phyloP scores from a whole-genome alignment of 1,284 basidiomycete genomes.

The Termitomyces sp. region DNA sequence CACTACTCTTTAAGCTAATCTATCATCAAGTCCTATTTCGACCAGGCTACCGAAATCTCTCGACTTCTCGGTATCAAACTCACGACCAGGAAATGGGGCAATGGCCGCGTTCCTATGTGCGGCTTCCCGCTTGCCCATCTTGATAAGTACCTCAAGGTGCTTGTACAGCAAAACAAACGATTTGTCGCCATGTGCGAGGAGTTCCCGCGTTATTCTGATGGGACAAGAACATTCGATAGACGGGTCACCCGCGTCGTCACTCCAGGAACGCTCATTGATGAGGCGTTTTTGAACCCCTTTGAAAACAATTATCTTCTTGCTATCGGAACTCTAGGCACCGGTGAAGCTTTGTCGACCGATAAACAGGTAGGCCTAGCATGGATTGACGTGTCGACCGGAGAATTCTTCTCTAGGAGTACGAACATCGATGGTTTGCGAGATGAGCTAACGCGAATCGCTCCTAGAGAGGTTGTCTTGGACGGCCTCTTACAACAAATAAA shows the following conservation, averaged over 20 bases:
- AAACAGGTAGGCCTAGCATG: constrained; percentile 68
- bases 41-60: constrained; percentile 80
- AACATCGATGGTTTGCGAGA: constrained; percentile 62
- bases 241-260: constrained; percentile 84
- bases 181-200: constrained; percentile 94
- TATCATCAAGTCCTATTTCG: constrained; percentile 78
- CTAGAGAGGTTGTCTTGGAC: constrained; percentile 79
- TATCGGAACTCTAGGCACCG: constrained; percentile 31
- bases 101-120: constrained; percentile 70
- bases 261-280: constrained; percentile 89
- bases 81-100: constrained; percentile 68
- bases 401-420: constrained; percentile 76
- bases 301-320: constrained; percentile 89
- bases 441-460: constrained; percentile 78
- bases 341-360: constrained; percentile 13
- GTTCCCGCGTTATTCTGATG: constrained; percentile 49
- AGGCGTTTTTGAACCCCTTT: constrained; percentile 77
- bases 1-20: neutral
- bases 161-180: constrained; percentile 77
- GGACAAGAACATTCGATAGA: constrained; percentile 61
- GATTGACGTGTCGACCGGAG: constrained; percentile 94
- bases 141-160: constrained; percentile 79
- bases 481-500: constrained; percentile 32
- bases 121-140: constrained; percentile 87
- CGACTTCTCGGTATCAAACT: constrained; percentile 78